Evolutionary conservation across 83 land plant genomes (phyloP).

Genomic region (Isoetes engelmannii): DNA sequence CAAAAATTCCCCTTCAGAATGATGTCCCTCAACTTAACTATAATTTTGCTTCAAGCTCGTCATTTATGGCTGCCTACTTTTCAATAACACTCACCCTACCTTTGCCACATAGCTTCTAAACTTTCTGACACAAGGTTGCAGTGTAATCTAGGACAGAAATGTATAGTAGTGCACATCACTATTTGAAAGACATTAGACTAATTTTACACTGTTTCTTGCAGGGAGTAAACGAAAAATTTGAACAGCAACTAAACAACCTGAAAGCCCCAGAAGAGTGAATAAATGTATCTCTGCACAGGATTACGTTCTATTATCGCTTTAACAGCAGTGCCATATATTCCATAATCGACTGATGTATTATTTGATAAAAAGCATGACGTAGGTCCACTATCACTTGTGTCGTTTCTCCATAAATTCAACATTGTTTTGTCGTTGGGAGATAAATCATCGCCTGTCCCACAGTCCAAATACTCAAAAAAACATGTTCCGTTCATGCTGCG

Average conservation of each 20-base stretch:
- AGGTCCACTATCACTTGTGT: not conserved
- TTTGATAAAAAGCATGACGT: not conserved
- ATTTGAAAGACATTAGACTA: no score
- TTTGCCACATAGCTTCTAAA: no score
- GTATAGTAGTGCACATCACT: no score
- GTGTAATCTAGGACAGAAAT: no score
- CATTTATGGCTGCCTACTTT: no score
- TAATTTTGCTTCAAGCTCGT: no score
- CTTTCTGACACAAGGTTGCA: no score
- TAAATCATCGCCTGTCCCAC: not conserved
- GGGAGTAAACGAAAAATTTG: no score
- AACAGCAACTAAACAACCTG: not conserved
- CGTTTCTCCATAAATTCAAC: not conserved
- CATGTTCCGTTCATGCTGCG: not conserved
- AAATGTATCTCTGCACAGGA: constrained; percentile 1
- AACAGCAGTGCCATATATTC: constrained; percentile 8
- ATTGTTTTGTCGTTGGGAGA: not conserved
- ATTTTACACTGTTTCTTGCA: no score
- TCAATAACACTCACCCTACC: no score
- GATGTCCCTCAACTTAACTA: no score
- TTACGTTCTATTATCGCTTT: not conserved
- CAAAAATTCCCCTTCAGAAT: no score
- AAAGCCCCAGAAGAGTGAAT: constrained; percentile 11
- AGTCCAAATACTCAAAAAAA: not conserved
- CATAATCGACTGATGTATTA: not conserved